Conservation (phyloP, 192 early-diverging fungal genomes). For the Hyaloraphidium curvatum region DNA sequence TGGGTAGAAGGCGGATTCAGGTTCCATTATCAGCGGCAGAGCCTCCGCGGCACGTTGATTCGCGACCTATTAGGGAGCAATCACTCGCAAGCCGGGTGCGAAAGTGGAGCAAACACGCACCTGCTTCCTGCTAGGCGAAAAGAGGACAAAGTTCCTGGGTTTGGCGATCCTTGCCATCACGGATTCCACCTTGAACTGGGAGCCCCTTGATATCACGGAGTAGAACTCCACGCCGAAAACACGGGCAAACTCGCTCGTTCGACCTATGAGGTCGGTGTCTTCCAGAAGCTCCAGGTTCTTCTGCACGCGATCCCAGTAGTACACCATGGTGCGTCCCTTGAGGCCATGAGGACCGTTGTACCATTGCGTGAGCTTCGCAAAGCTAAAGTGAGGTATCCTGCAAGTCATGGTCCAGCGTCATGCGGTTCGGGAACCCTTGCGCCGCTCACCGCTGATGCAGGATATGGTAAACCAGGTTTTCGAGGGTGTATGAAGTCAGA, state of each 20-base stretch:
- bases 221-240: conserved; percentile 83
- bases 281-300: conserved; percentile 50
- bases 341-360: conserved; percentile 22
- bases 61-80: conserved; percentile 20
- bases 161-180: conserved; percentile 32
- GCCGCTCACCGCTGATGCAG: conserved; percentile 41
- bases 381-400: conserved; percentile 45
- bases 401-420: not conserved
- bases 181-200: conserved; percentile 82
- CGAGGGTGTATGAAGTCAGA: conserved; percentile 58
- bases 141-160: conserved; percentile 56
- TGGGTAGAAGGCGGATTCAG: conserved; percentile 57
- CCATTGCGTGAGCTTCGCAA: conserved; percentile 44
- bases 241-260: conserved; percentile 60
- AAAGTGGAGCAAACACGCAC: conserved; percentile 11
- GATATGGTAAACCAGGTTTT: conserved; percentile 49
- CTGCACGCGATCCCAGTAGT: conserved; percentile 49
- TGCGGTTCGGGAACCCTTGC: not conserved
- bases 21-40: conserved; percentile 79
- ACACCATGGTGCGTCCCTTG: conserved; percentile 13
- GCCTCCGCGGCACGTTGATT: conserved; percentile 59
- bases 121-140: conserved; percentile 54
- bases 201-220: conserved; percentile 71
- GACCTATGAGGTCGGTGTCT: conserved; percentile 38
- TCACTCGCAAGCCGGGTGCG: not conserved